Percentiles rank a stretch among this genome's conserved stretches.
Conservation (phyloP, 2,329 filamentous ascomycete genomes). For the Neopestalotiopsis rosae region DNA sequence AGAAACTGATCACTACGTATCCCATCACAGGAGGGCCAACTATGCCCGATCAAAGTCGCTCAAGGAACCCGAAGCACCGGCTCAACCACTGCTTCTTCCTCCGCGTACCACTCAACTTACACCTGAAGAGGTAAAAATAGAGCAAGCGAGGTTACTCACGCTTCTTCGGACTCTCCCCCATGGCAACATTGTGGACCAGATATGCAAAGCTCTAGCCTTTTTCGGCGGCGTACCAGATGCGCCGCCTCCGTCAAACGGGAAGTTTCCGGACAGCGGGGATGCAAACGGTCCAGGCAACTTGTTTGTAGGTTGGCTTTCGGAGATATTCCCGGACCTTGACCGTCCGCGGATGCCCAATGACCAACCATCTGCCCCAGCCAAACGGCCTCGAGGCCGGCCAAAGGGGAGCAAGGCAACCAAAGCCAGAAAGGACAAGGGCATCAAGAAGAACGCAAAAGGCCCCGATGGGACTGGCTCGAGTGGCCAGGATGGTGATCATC, state of each 20-base stretch:
- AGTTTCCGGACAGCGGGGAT: conserved; percentile 61
- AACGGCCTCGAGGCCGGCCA: conserved; percentile 57
- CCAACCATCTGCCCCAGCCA: conserved; percentile 32
- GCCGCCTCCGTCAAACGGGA: conserved; percentile 53
- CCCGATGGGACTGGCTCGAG: conserved; percentile 23
- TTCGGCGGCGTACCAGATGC: conserved; percentile 66
- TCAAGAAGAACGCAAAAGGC: conserved; percentile 50
- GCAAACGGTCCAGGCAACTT: conserved; percentile 62
- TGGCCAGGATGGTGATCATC: conserved; percentile 25
- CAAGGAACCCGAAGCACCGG: conserved; percentile 30
- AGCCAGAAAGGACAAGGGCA: conserved; percentile 53
- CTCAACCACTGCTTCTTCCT: conserved; percentile 14
- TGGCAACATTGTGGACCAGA: conserved; percentile 62
- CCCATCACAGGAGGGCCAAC: conserved; percentile 49
- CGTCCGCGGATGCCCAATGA: conserved; percentile 31
- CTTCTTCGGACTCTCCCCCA: conserved; percentile 62
- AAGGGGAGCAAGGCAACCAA: conserved; percentile 61
- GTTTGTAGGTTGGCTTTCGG: conserved; percentile 66
- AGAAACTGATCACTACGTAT: conserved; percentile 58
- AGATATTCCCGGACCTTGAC: conserved; percentile 62
- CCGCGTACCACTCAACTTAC: conserved; percentile 34
- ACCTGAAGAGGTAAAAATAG: conserved; percentile 58
- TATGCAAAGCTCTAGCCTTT: conserved; percentile 67
- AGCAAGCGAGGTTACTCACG: conserved; percentile 65
- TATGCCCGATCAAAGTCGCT: conserved; percentile 35